Conservation (phyloP, 345 rosid genomes). For the Arabidopsis suecica region DNA sequence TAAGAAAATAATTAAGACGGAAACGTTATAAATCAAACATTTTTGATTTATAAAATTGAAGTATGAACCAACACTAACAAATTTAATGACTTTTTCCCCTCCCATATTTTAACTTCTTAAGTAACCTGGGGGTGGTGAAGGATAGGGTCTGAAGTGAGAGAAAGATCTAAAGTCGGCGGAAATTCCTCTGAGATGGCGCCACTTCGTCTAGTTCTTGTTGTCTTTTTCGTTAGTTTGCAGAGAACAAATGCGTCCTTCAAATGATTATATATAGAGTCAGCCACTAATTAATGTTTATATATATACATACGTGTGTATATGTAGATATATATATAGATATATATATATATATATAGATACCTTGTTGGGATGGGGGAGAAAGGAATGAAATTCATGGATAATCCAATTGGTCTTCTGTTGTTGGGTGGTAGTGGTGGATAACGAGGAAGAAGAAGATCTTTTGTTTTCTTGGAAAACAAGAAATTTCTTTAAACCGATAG, state of each 20-base stretch:
- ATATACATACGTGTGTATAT: no score
- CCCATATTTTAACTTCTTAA: no score
- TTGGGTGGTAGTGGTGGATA: background rate
- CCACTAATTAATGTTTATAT: background rate
- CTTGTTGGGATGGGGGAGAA: slow-evolving; percentile 39
- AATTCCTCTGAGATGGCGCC: background rate
- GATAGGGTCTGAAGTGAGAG: slow-evolving; percentile 11
- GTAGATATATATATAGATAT: no score
- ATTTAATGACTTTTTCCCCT: no score
- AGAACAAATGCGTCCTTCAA: slow-evolving; percentile 40
- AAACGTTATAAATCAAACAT: background rate
- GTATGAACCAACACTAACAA: no score
- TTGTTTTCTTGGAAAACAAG: slow-evolving; percentile 38
- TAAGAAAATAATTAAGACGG: background rate
- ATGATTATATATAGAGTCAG: background rate
- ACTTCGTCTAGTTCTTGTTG: slow-evolving; percentile 3
- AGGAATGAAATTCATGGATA: slow-evolving; percentile 44
- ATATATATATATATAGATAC: background rate
- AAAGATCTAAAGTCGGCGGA: background rate
- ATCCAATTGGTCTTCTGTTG: slow-evolving; percentile 31
- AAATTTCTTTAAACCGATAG: slow-evolving; percentile 42
- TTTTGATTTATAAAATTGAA: no score
- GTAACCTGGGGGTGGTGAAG: slow-evolving; percentile 19
- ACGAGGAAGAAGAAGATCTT: slow-evolving; percentile 4
- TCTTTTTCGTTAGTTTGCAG: slow-evolving; percentile 36